Evolutionary conservation across 2,329 filamentous ascomycete genomes (phyloP).

Genomic region (Microdochium nivale): DNA sequence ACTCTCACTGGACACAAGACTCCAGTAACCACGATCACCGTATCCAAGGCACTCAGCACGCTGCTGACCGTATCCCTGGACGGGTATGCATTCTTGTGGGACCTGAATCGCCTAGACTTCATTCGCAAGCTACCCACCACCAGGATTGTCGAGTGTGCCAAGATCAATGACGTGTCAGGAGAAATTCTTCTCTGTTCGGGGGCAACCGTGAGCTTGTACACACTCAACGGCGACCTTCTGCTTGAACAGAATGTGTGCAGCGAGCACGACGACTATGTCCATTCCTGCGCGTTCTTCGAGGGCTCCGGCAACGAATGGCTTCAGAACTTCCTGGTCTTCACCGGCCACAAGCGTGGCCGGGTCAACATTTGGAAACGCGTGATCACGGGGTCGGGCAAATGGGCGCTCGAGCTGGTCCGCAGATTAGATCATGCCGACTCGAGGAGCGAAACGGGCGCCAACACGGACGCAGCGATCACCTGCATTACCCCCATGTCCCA

Average conservation of each 20-base stretch:
- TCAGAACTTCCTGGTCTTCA: constrained; percentile 78
- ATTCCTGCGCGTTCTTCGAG: constrained; percentile 87
- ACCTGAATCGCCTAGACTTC: constrained; percentile 83
- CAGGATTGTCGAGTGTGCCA: constrained; percentile 60
- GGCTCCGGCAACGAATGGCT: constrained; percentile 87
- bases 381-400: constrained; percentile 47
- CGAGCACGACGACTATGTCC: constrained; percentile 63
- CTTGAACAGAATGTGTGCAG: constrained; percentile 74
- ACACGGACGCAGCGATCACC: constrained; percentile 64
- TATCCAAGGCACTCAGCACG: constrained; percentile 81
- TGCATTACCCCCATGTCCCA: constrained; percentile 78
- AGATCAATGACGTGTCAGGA: constrained; percentile 84
- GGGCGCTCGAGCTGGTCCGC: constrained; percentile 71
- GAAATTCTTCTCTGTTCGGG: constrained; percentile 82
- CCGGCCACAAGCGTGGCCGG: constrained; percentile 73
- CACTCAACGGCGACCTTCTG: constrained; percentile 77
- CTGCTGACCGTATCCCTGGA: constrained; percentile 77
- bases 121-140: constrained; percentile 62
- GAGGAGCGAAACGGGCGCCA: constrained; percentile 49
- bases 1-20: constrained; percentile 87
- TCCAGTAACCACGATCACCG: constrained; percentile 72
- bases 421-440: constrained; percentile 72
- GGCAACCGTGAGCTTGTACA: constrained; percentile 67
- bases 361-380: constrained; percentile 69
- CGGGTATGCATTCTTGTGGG: constrained; percentile 84